Evolutionary conservation across 2,329 filamentous ascomycete species (phyloP).

Genomic region (Epichloe gansuensis): DNA sequence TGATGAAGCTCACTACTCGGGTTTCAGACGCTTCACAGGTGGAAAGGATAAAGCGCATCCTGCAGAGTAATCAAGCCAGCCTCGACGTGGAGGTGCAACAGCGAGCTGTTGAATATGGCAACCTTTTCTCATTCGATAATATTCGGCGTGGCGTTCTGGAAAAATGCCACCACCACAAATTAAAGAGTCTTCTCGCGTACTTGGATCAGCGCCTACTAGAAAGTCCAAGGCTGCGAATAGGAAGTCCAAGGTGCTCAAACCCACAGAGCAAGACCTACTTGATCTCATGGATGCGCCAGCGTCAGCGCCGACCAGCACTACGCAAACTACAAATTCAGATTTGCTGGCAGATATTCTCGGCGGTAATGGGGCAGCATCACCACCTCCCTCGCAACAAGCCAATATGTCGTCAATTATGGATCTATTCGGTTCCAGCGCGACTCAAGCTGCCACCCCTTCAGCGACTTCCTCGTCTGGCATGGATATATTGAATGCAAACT

Average conservation of each 20-base stretch:
- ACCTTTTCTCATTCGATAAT: constrained; percentile 82
- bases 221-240: constrained; percentile 59
- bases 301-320: constrained; percentile 34
- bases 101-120: constrained; percentile 86
- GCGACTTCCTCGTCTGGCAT: constrained; percentile 30
- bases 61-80: constrained; percentile 70
- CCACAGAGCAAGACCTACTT: constrained; percentile 81
- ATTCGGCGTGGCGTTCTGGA: constrained; percentile 84
- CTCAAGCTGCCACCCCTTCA: constrained; percentile 20
- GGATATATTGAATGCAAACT: constrained; percentile 38
- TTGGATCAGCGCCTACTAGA: constrained; percentile 62
- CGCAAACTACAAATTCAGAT: constrained; percentile 64
- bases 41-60: constrained; percentile 68
- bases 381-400: constrained; percentile 40
- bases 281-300: constrained; percentile 78
- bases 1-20: constrained; percentile 89
- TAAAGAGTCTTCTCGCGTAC: constrained; percentile 82
- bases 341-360: constrained; percentile 86
- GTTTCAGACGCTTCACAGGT: constrained; percentile 75
- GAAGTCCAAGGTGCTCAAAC: constrained; percentile 66
- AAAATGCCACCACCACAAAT: constrained; percentile 96
- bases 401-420: constrained; percentile 76
- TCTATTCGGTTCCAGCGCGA: constrained; percentile 51
- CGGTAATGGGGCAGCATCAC: constrained; percentile 39
- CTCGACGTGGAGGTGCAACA: constrained; percentile 94